Evolutionary conservation across 179 eudicot genomes (phyloP).

Genomic region (Silene coronaria): DNA sequence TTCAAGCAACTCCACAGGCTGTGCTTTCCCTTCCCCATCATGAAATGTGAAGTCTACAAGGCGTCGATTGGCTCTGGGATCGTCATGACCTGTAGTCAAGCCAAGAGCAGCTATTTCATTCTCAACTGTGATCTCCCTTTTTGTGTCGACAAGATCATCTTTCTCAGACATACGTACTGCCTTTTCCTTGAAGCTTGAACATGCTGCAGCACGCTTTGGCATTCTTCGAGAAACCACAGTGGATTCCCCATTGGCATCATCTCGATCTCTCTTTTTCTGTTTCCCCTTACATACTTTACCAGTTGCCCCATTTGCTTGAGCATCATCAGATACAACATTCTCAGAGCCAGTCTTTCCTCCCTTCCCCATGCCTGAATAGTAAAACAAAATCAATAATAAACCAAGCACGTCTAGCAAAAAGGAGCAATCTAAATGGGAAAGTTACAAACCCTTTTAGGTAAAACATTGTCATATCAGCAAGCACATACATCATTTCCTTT

Average conservation of each 20-base stretch:
- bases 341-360: constrained; percentile 4
- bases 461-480: neutral
- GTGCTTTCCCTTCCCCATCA: constrained; percentile 62
- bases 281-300: constrained; percentile 24
- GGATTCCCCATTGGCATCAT: constrained; percentile 26
- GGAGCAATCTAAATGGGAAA: neutral
- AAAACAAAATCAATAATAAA: neutral
- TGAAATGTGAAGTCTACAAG: constrained; percentile 73
- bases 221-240: constrained; percentile 42
- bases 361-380: constrained; percentile 16
- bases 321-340: constrained; percentile 4
- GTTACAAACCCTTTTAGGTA: neutral
- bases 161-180: constrained; percentile 36
- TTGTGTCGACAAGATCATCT: constrained; percentile 33
- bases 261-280: constrained; percentile 29
- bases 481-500: too few relatives aligned
- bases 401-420: neutral
- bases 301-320: constrained; percentile 21
- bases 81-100: constrained; percentile 55
- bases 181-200: constrained; percentile 51
- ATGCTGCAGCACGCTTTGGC: constrained; percentile 68
- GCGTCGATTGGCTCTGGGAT: constrained; percentile 47
- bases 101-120: constrained; percentile 54
- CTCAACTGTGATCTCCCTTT: constrained; percentile 45
- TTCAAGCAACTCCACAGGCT: constrained; percentile 81